Base-by-base conservation (phyloP, 495 filamentous ascomycete species). In the Chaetomidium leptoderma region DNA sequence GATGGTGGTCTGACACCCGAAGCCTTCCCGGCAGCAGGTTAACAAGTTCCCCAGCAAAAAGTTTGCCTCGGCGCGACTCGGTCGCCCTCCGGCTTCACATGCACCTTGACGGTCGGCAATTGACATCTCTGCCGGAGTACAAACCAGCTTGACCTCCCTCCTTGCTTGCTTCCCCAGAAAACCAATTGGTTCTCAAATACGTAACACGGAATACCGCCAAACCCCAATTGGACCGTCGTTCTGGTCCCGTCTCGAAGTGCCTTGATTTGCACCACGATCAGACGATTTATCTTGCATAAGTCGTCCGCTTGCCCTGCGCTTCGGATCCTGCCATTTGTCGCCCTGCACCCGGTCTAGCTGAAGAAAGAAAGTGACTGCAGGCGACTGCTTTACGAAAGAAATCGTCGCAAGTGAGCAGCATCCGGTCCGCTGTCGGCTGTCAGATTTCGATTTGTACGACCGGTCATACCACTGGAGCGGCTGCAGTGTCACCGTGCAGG, bases 81-180 rank as follows among this genome's bases (percentile, higher is more conserved):
- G 62, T 60, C 54, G 52, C 35, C 55, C 50, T 44, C 52, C 30
- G 53, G 63, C 60, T 65, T 65, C 63, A 65, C 63, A 65, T 65
- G 63, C 53, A 45, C 54, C 48, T 14, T 42, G 53, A 43, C 42
- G 30, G 45, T 43, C 49, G 21, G 16, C 7, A 19, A n/a, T 53
- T 56, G 58, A 52, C 46, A 44, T 61, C 44, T 13, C 4, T 27
- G 17, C 43, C 44, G 21, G 14, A 37, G 46, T 19, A 43, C 50
- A 53, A 46, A 45, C 43, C 47, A 24, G 37, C 7, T 39, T 9
- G 16, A 39, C 4, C 21, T 47, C 32, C 53, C 53, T 27, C 42
- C 14, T 29, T 26, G 8, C 19, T 23, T 23, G 29, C 27, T 44
- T 54, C 51, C 21, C 27, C 44, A 7, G 44, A 47, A 14, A 29